Base-by-base conservation (phyloP, 1,284 basidiomycete species). In the Sporisorium iseilematis-ciliati region DNA sequence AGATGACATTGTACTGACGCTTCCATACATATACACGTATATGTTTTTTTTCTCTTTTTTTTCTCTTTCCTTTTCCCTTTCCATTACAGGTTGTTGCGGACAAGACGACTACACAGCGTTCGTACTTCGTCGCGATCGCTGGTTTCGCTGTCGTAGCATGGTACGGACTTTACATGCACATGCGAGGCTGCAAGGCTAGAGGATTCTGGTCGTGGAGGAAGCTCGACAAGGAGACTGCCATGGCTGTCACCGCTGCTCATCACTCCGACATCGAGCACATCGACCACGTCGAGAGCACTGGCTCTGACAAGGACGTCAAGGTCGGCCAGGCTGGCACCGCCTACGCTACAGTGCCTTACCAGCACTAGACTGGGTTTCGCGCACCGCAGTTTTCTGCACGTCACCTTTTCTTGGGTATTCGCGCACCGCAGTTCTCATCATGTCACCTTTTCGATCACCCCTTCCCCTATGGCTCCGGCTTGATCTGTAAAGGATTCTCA, bases 41-140 rank as follows among this genome's bases (percentile, higher is more conserved):
- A n/a, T n/a, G n/a, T n/a, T n/a, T n/a, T n/a, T n/a, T n/a, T n/a
- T n/a, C n/a, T n/a, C n/a, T n/a, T n/a, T n/a, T n/a, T n/a, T n/a
- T n/a, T n/a, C n/a, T n/a, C n/a, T n/a, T n/a, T n/a, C n/a, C n/a
- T 91, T 88, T 92, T 90, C 85, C 91, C 92, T 1, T 88, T 90
- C 0, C 89, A n/a, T n/a, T 91, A 12, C 91, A 92, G 78, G 92
- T 89, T 29, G 88, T 89, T 56, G 91, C 91, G 12, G 91, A 92
- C 81, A 79, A 79, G 2, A 68, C 59, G 3, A 49, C 21, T n/a
- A 75, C 72, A 7, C 57, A n/a, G 3, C 35, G 51, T 12, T 75
- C 72, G 21, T 78, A 56, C 70, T 62, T 64, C 43, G 56, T 77
- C 11, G 49, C 74, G 14, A 65, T 77, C 29, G 23, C 25, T 16